These are phyloP conservation scores for Boletus edulis DNA, from an alignment of 768 basidiomycete species.

Conservation along the genomic window DNA sequence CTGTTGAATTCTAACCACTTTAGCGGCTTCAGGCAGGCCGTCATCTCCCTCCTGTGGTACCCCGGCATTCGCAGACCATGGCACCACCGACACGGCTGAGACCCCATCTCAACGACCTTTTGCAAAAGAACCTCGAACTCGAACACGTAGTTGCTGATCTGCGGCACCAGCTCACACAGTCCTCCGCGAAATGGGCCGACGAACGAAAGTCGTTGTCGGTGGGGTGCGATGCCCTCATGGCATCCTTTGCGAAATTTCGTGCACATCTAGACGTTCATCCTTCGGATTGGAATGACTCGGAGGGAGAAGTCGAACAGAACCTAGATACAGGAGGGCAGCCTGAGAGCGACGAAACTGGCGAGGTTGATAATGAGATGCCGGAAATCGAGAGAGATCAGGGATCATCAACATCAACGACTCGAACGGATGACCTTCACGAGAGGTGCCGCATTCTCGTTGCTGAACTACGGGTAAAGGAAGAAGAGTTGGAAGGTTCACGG, in stretches of 20 bases:
- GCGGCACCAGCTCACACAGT: slow-evolving; percentile 28
- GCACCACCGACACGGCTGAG: slow-evolving; percentile 24
- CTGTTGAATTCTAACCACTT: neutral
- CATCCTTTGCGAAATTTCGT: slow-evolving; percentile 31
- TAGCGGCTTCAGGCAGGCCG: neutral
- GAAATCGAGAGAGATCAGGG: slow-evolving; percentile 11
- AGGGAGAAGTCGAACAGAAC: slow-evolving; percentile 26
- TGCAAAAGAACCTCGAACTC: slow-evolving; percentile 29
- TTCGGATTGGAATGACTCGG: slow-evolving; percentile 20
- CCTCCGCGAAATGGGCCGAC: slow-evolving; percentile 29
- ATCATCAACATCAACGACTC: neutral
- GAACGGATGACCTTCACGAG: slow-evolving; percentile 6
- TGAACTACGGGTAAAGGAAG: slow-evolving; percentile 21
- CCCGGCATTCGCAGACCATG: slow-evolving; percentile 11
- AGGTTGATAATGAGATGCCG: slow-evolving; percentile 2
- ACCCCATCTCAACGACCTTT: slow-evolving; percentile 27
- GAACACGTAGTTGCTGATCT: slow-evolving; percentile 28
- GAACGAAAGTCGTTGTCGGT: slow-evolving; percentile 24
- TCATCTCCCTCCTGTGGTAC: neutral
- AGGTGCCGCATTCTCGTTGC: slow-evolving; percentile 14
- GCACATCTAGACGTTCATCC: slow-evolving; percentile 22
- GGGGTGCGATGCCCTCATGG: slow-evolving; percentile 27
- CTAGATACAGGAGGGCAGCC: slow-evolving; percentile 12
- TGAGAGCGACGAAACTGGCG: slow-evolving; percentile 17
- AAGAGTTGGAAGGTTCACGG: slow-evolving; percentile 15